Evolutionary conservation across 306 rosid species (phyloP).

Genomic region (Crotalaria pallida): DNA sequence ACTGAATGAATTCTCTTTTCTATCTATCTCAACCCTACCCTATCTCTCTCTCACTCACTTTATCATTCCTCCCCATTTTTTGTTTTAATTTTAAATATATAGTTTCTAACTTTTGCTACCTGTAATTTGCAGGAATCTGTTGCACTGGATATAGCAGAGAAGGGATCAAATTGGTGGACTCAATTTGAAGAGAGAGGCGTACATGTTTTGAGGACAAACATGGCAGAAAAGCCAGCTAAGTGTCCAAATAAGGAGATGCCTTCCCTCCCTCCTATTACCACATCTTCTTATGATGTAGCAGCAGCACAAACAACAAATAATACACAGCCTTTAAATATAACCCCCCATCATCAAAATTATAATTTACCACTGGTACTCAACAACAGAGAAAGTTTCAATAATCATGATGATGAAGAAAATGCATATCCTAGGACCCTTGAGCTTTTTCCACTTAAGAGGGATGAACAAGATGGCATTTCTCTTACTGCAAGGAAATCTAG

Average conservation of each 20-base stretch:
- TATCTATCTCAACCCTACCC: too few relatives aligned
- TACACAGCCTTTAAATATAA: conserved; percentile 6
- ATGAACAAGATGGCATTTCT: conserved; percentile 14
- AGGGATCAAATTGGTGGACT: conserved; percentile 23
- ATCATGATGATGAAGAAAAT: conserved; percentile 15
- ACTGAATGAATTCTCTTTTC: conserved; percentile 16
- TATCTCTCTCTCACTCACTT: neutral
- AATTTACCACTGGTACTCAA: conserved; percentile 6
- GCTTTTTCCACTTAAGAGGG: conserved; percentile 50
- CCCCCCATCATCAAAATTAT: conserved; percentile 12
- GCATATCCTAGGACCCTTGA: conserved; percentile 39
- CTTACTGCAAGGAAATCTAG: conserved; percentile 11
- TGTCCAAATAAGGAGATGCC: conserved; percentile 31
- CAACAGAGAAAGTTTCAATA: conserved; percentile 22
- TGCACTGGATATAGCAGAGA: conserved; percentile 37
- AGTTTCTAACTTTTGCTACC: conserved; percentile 16
- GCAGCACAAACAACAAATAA: conserved; percentile 15
- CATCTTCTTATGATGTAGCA: conserved; percentile 6
- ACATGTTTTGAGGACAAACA: conserved; percentile 24
- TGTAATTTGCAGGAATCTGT: conserved; percentile 46
- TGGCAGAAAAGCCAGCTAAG: conserved; percentile 15
- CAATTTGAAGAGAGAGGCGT: conserved; percentile 20
- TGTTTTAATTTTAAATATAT: neutral
- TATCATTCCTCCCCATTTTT: neutral
- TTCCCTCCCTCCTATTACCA: conserved; percentile 12